Evolutionary conservation across 306 rosid species (phyloP).

Genomic region (Begonia fuchsioides): DNA sequence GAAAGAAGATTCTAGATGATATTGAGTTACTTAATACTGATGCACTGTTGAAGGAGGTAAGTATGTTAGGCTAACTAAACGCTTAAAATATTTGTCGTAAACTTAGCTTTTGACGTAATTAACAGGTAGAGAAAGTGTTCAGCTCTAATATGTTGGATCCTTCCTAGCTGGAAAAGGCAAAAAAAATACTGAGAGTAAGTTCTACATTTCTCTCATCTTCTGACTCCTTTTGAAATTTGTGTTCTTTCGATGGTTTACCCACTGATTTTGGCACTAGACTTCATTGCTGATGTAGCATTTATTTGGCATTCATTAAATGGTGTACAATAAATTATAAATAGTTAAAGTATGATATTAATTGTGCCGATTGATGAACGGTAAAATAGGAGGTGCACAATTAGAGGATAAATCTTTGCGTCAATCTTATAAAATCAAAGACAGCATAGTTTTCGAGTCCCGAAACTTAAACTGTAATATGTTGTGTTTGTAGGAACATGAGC

Average conservation of each 20-base stretch:
- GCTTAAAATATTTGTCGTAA: neutral
- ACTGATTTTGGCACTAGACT: too few species aligned
- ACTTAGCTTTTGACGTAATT: neutral
- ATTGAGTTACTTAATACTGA: conserved; percentile 72
- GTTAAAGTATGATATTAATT: too few species aligned
- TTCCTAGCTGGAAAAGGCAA: conserved; percentile 60
- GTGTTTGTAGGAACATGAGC: conserved; percentile 65
- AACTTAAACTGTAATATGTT: too few species aligned
- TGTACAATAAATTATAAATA: too few species aligned
- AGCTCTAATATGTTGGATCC: conserved; percentile 48
- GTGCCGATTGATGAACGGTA: too few species aligned
- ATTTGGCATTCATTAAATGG: too few species aligned
- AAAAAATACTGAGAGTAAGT: conserved; percentile 61
- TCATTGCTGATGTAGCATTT: too few species aligned
- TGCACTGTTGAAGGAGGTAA: conserved; percentile 78
- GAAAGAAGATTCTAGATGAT: conserved; percentile 40
- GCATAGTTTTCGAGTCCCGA: too few species aligned
- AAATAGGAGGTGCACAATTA: too few species aligned
- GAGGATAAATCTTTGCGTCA: too few species aligned
- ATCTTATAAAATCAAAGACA: too few species aligned
- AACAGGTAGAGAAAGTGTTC: conserved; percentile 73
- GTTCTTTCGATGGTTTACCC: too few species aligned
- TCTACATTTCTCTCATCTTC: conserved; percentile 1
- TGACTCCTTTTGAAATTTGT: neutral
- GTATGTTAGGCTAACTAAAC: conserved; percentile 1